Evolutionary conservation across 75 land plant genomes (phyloP).

Genomic region (Pinus tabuliformis): DNA sequence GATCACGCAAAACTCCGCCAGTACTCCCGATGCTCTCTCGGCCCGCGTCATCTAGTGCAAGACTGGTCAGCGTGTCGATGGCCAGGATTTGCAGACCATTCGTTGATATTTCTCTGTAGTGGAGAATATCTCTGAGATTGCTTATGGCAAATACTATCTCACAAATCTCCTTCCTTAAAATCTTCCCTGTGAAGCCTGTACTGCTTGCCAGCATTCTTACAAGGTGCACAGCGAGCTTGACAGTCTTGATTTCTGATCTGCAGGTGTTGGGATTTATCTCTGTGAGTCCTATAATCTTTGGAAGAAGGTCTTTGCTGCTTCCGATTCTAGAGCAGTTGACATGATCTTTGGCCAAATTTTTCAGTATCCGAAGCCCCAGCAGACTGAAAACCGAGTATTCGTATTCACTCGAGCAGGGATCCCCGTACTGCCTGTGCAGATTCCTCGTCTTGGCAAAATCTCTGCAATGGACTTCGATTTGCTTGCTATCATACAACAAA

Average conservation of each 20-base stretch:
- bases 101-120: constrained; percentile 8
- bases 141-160: constrained; percentile 53
- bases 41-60: constrained; percentile 17
- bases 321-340: constrained; percentile 13
- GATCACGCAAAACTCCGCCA: constrained; percentile 1
- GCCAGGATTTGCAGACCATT: constrained; percentile 42
- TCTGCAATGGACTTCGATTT: background rate
- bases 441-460: constrained; percentile 37
- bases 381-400: constrained; percentile 9
- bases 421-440: constrained; percentile 18
- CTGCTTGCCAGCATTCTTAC: constrained; percentile 57
- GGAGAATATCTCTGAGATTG: constrained; percentile 30
- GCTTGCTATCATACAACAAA: constrained; percentile 24
- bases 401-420: background rate
- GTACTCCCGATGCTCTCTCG: constrained; percentile 76
- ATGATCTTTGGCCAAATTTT: constrained; percentile 15
- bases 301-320: no score
- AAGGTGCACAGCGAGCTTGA: constrained; percentile 55
- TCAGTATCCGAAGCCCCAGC: constrained; percentile 24
- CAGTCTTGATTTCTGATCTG: background rate
- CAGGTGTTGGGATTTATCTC: no score
- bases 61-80: constrained; percentile 58
- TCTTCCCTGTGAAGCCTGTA: constrained; percentile 54
- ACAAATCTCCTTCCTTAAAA: constrained; percentile 57
- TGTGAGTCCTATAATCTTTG: no score